Base-by-base conservation (phyloP, 257 asterid species). In the Rubia yunnanensis region DNA sequence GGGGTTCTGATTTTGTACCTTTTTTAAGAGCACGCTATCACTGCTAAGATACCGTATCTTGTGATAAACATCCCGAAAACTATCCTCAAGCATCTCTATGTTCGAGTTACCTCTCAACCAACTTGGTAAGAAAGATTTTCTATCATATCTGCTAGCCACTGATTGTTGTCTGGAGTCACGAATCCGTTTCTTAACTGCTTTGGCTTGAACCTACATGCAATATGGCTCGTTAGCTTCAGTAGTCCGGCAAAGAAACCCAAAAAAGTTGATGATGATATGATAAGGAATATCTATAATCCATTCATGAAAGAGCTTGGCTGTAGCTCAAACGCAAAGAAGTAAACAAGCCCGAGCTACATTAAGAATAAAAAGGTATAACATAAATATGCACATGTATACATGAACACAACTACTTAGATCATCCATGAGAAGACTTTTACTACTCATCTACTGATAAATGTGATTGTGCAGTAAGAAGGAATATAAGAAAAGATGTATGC, bases 41-140 rank as follows among this genome's bases (percentile, higher is more conserved):
- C 79, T 72, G 78, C 80, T 91, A 41, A 67, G 46, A 60, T 64
- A 78, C 34, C 56, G 79, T 78, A 92, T 84, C 72, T 71, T 85
- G 70, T 59, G 64, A 44, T 66, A 63, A 22, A 84, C 74, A 67
- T 79, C 91, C 69, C 71, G 84, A 75, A 90, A 90, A 60, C 52
- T 71, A 68, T 79, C 85, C 76, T 83, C 80, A 46, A 84, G 84
- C 68, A 63, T 75, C 72, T 83, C 88, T n/a, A 84, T 73, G 55
- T 83, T 78, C 36, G 80, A 57, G 59, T 77, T 79, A 17, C 70
- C 70, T 68, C 67, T 77, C 65, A 63, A 69, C 60, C 15, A 4
- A 32, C 64, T 18, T 18, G 74, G 71, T 26, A 32, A 74, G 38
- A 53, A 65, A 34, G 71, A 64, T 39, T 56, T 59, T 30, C 80